Base-by-base conservation (phyloP, 345 rosid species). In the Litchi chinensis region DNA sequence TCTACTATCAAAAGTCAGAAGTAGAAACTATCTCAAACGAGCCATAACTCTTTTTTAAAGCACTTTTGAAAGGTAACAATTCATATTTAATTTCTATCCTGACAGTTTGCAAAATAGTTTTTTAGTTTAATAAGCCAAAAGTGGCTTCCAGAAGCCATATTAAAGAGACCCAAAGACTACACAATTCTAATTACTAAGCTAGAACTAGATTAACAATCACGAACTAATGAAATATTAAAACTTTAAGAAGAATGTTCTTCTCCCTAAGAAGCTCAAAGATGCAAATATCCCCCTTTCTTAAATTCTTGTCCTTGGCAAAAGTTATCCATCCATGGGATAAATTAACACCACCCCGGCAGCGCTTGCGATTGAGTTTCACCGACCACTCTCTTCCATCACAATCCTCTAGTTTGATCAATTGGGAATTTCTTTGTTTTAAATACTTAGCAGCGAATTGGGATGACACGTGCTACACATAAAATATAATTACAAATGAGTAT, bases 331-430 rank as follows among this genome's bases (percentile, higher is more conserved):
- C 88, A 64, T 6, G 37, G 13, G 57, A 44, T 3, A 65, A 9
- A 4, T 10, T 28, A 10, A 12, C 8, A 22, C 56, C 39, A 28
- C 37, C 84, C 12, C 10, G 0, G 13, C 63, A 19, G 6, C 6
- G 21, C 4, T n/a, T 57, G 8, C 5, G n/a, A n/a, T n/a, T 10
- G 26, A 57, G 22, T 18, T 21, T 57, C 41, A 37, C 54, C 48
- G 10, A 19, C 15, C 87, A 76, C 24, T 78, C 22, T 72, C 73
- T 81, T 44, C 78, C 83, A 76, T 81, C 79, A 48, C 77, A 66
- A 63, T 72, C 62, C 75, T 81, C 54, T 54, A 84, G 83, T 67
- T 65, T 79, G 26, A 82, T 41, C 19, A 19, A n/a, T 19, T 40
- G 56, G 7, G 48, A 21, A 43, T 15, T 73, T 65, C 64, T 57